phyloP scores from a whole-genome alignment of 352 stramenopile genomes.

The Nothophytophthora sp. region DNA sequence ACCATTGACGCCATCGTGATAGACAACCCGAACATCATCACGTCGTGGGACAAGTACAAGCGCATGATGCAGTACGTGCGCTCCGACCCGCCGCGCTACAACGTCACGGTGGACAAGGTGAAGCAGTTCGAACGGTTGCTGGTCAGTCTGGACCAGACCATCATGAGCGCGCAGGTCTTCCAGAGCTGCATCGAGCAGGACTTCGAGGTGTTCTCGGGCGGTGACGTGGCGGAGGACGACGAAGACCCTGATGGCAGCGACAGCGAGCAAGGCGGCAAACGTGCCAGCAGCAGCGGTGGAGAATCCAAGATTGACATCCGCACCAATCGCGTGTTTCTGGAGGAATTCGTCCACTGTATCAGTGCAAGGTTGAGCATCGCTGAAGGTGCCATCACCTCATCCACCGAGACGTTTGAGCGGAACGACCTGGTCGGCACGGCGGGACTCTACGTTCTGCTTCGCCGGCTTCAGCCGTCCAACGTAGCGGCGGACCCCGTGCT shows the following conservation, averaged over 20 bases:
- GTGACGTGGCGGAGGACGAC: slow-evolving; percentile 62
- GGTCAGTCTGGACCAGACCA: slow-evolving; percentile 86
- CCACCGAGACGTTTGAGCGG: slow-evolving; percentile 88
- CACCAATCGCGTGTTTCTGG: slow-evolving; percentile 82
- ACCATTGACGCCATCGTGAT: slow-evolving; percentile 89
- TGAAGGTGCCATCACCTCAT: slow-evolving; percentile 77
- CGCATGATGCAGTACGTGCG: slow-evolving; percentile 91
- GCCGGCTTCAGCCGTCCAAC: slow-evolving; percentile 80
- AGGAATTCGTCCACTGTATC: slow-evolving; percentile 87
- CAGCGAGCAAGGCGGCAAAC: slow-evolving; percentile 34
- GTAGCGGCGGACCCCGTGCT: slow-evolving; percentile 85
- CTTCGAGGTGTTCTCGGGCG: slow-evolving; percentile 80
- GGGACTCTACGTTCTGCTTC: slow-evolving; percentile 91
- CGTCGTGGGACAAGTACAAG: slow-evolving; percentile 91
- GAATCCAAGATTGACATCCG: slow-evolving; percentile 84
- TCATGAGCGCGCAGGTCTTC: slow-evolving; percentile 89
- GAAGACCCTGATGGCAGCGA: slow-evolving; percentile 63
- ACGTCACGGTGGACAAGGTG: slow-evolving; percentile 81
- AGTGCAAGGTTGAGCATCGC: slow-evolving; percentile 62
- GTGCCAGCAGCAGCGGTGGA: slow-evolving; percentile 62
- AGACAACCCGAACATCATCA: slow-evolving; percentile 86
- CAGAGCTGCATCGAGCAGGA: slow-evolving; percentile 89
- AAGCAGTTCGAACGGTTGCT: slow-evolving; percentile 87
- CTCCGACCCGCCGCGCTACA: slow-evolving; percentile 80
- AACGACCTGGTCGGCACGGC: slow-evolving; percentile 87